These are phyloP conservation scores for Epichloe aotearoae DNA, from an alignment of 2,329 filamentous ascomycete genomes.

Conservation along the genomic window DNA sequence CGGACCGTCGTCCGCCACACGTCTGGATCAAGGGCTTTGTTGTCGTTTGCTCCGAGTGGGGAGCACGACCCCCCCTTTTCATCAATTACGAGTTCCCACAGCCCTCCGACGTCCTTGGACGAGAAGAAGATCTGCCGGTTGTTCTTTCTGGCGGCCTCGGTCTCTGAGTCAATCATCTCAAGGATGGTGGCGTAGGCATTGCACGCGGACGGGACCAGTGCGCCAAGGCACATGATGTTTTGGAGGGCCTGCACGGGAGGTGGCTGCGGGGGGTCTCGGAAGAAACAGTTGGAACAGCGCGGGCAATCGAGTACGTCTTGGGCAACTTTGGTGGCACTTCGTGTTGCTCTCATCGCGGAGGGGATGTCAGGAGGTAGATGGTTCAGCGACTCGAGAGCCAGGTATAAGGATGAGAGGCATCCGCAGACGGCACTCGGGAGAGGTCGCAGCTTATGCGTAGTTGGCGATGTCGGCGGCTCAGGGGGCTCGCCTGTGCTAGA, in stretches of 20 bases:
- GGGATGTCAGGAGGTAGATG: slow-evolving; percentile 31
- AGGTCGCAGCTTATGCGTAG: slow-evolving; percentile 7
- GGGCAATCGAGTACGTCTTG: slow-evolving; percentile 39
- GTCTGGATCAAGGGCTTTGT: slow-evolving; percentile 34
- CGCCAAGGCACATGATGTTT: slow-evolving; percentile 44
- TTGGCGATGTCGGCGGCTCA: slow-evolving; percentile 2
- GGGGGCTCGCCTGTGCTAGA: slow-evolving; percentile 8
- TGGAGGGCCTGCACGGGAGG: slow-evolving; percentile 39
- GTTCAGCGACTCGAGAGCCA: slow-evolving; percentile 36
- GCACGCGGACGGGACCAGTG: slow-evolving; percentile 43
- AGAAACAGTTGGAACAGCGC: slow-evolving; percentile 29
- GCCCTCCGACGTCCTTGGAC: slow-evolving; percentile 33
- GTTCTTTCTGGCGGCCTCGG: slow-evolving; percentile 28
- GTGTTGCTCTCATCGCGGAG: slow-evolving; percentile 33
- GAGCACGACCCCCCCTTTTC: slow-evolving; percentile 14
- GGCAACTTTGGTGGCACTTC: slow-evolving; percentile 33
- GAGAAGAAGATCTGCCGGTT: slow-evolving; percentile 30
- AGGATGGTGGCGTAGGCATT: slow-evolving; percentile 45
- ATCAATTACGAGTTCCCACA: slow-evolving; percentile 27
- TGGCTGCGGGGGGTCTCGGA: slow-evolving; percentile 19
- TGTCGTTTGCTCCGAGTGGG: slow-evolving; percentile 14
- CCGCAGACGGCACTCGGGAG: slow-evolving; percentile 25
- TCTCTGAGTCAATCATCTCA: slow-evolving; percentile 39
- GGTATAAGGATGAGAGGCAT: slow-evolving; percentile 37
- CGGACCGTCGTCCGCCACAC: slow-evolving; percentile 42